Evolutionary conservation across 2,329 filamentous ascomycete genomes (phyloP).

Genomic region (Colletotrichum tofieldiae): DNA sequence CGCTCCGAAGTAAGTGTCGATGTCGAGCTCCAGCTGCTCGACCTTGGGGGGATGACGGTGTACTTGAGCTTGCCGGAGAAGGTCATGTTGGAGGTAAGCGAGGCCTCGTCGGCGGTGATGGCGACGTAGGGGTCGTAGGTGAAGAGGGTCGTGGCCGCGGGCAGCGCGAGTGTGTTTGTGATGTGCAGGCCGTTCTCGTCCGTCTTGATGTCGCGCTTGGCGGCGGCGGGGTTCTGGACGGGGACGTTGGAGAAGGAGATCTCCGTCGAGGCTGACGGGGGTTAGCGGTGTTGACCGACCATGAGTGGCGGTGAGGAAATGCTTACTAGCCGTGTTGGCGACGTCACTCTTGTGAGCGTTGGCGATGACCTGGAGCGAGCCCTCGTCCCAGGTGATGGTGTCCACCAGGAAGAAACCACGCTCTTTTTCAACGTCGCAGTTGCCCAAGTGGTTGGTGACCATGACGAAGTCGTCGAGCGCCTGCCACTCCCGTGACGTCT

Average conservation of each 20-base stretch:
- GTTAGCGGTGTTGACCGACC: neutral
- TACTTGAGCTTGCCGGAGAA: constrained; percentile 46
- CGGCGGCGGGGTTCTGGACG: constrained; percentile 23
- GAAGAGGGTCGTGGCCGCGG: constrained; percentile 43
- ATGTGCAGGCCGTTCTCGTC: constrained; percentile 45
- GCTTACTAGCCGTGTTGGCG: constrained; percentile 46
- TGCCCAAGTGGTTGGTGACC: constrained; percentile 46
- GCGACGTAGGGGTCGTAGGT: constrained; percentile 43
- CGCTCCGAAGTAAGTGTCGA: constrained; percentile 45
- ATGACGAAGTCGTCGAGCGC: constrained; percentile 45
- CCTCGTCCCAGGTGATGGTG: constrained; percentile 36
- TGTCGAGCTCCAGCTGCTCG: constrained; percentile 45
- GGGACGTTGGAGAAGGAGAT: constrained; percentile 45
- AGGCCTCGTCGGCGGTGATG: constrained; percentile 45
- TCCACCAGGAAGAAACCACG: constrained; percentile 47
- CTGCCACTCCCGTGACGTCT: constrained; percentile 44
- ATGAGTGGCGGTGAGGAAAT: neutral
- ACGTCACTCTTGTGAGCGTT: constrained; percentile 46
- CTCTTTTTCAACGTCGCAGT: constrained; percentile 45
- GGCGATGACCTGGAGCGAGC: constrained; percentile 43
- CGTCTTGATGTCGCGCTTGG: constrained; percentile 44
- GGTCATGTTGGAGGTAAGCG: constrained; percentile 44
- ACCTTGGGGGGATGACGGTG: constrained; percentile 44
- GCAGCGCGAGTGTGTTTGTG: constrained; percentile 44
- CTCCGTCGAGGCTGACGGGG: constrained; percentile 38